Evolutionary conservation across 257 asterid genomes (phyloP).

Genomic region (Nicotiana benthamiana): DNA sequence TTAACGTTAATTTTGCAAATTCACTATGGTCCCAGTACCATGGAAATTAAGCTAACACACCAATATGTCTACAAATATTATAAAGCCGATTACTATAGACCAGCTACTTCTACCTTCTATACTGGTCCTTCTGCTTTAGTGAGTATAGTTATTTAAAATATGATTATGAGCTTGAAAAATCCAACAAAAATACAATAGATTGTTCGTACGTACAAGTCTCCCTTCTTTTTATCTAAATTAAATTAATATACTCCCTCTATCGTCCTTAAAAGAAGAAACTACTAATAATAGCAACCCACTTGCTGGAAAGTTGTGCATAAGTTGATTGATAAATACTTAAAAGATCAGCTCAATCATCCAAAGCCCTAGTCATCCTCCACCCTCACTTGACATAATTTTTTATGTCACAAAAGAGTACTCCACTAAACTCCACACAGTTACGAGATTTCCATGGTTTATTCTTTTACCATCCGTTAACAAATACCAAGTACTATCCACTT

Average conservation of each 20-base stretch:
- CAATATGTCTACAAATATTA: neutral
- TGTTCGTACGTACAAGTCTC: neutral
- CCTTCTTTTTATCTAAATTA: neutral
- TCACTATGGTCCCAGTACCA: no score
- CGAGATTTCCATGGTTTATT: neutral
- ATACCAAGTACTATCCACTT: conserved; percentile 1
- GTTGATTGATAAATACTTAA: neutral
- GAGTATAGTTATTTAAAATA: neutral
- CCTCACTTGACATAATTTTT: neutral
- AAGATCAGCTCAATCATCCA: neutral
- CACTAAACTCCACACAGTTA: neutral
- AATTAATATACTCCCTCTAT: neutral
- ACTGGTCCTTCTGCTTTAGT: neutral
- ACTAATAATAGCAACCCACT: conserved; percentile 3
- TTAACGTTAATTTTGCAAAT: no score
- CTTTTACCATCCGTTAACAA: neutral
- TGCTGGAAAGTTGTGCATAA: neutral
- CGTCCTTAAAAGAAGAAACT: conserved; percentile 1
- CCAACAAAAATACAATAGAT: neutral
- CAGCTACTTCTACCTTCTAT: neutral
- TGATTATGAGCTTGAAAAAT: neutral
- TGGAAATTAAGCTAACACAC: neutral
- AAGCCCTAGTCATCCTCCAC: neutral
- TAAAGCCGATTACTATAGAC: neutral
- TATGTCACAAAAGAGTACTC: neutral